phyloP scores from a whole-genome alignment of 2,329 filamentous ascomycete genomes.

The Aureobasidium subglaciale region DNA sequence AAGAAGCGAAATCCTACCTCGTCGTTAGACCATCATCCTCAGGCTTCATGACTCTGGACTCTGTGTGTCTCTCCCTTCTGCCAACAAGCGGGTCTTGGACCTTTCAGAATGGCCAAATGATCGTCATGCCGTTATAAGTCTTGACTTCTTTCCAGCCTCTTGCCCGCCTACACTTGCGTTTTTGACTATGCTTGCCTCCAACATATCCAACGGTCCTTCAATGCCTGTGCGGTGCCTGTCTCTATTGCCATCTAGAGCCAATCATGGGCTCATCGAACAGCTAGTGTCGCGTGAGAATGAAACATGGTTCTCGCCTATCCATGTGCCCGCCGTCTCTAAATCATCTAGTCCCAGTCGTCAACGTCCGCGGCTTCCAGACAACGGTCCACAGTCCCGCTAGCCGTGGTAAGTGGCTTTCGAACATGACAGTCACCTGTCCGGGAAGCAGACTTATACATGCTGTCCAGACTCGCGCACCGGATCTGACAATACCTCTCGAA shows the following conservation, averaged over 20 bases:
- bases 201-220: neutral
- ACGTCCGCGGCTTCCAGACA: neutral
- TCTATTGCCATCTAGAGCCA: neutral
- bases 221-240: neutral
- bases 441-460: neutral
- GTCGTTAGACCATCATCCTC: too few relatives aligned
- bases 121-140: constrained; percentile 1
- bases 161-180: neutral
- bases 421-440: neutral
- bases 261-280: neutral
- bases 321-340: neutral
- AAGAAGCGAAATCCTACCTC: too few relatives aligned
- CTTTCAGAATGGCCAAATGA: neutral
- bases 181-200: neutral
- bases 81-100: neutral
- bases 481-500: neutral
- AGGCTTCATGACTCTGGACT: neutral
- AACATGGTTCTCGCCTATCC: neutral
- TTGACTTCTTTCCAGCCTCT: neutral
- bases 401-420: neutral
- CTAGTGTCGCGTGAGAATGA: neutral
- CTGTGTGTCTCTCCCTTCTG: neutral
- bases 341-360: neutral
- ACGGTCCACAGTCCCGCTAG: neutral
- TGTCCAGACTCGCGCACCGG: neutral